Evolutionary conservation across 768 basidiomycete species (phyloP), one percentile per base, ranked within the genome.

Genomic region (Tricholomella constricta): DNA sequence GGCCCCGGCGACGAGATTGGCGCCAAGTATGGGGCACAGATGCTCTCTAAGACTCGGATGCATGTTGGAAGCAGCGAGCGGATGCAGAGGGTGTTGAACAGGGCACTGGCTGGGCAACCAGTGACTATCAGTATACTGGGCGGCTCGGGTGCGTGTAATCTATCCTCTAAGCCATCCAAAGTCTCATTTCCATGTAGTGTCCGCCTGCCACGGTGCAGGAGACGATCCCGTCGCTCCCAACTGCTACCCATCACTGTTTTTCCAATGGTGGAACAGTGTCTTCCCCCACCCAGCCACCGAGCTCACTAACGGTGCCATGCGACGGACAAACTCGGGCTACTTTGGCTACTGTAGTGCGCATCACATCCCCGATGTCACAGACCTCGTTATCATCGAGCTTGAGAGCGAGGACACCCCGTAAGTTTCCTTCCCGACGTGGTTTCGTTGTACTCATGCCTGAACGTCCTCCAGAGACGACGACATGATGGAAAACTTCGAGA

Each of bases 281-380:
- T 99, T 99, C 73, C 97, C 96, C 0, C 93, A 99, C 69, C 96
- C 96, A 0, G 95, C 94, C 2, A 94, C 95, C 10, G 95, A 98
- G 68, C 82, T 99, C 60, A 99, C 96, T 23, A 99, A 99, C 69
- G 96, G 96, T 31, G 96, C 96, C 3, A 89, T 95, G 81, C 81
- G 93, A 14, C 85, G 86, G 45, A 94, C 95, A 19, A 88, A 89
- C 70, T 94, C 94, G 1, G 88, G 86, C 10, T 99, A 99, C 73
- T 99, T 95, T 76, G 90, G 88, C 8, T 98, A 86, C 74, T 99
- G 96, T 78, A 90, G 85, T 61, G 80, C 82, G 1, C 95, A 97
- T 60, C 96, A 99, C 65, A 78, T 98, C 10, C 96, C 96, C 5
- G 97, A 99, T 66, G 75, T 84, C 44, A 93, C 93, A 11, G 97